phyloP scores from a whole-genome alignment of 805 yeast species.

The Lachancea mirantina region DNA sequence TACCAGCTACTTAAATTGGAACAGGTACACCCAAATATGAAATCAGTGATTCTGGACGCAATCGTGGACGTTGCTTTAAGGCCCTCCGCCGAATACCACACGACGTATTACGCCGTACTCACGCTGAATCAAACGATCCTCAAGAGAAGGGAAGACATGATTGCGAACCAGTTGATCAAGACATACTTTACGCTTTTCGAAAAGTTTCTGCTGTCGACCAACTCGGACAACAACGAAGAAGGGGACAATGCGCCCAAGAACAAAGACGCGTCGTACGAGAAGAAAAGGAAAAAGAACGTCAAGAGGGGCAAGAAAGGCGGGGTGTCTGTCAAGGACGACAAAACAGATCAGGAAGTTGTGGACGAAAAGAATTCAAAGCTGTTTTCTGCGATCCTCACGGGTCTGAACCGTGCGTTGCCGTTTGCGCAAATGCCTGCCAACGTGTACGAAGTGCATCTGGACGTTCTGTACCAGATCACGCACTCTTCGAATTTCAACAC shows the following conservation, averaged over 20 bases:
- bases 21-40: constrained; percentile 95
- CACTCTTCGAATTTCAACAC: constrained; percentile 93
- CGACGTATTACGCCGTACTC: constrained; percentile 79
- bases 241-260: constrained; percentile 35
- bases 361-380: constrained; percentile 81
- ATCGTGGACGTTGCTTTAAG: constrained; percentile 76
- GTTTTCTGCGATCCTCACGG: constrained; percentile 87
- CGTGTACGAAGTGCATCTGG: constrained; percentile 66
- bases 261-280: constrained; percentile 37
- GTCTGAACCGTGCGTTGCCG: constrained; percentile 94
- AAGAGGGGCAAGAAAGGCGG: constrained; percentile 88
- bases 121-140: constrained; percentile 91
- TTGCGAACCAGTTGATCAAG: constrained; percentile 76
- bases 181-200: constrained; percentile 85
- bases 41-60: constrained; percentile 66
- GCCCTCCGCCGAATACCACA: constrained; percentile 71
- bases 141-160: constrained; percentile 63
- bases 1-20: constrained; percentile 70
- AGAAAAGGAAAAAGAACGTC: constrained; percentile 65
- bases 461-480: constrained; percentile 80
- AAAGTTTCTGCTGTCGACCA: constrained; percentile 65
- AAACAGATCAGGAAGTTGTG: constrained; percentile 53
- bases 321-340: constrained; percentile 58
- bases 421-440: constrained; percentile 70
- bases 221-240: constrained; percentile 36